These are phyloP conservation scores for Lasiosphaeriaceae sp. DNA, from an alignment of 495 filamentous ascomycete genomes.

Conservation along the genomic window DNA sequence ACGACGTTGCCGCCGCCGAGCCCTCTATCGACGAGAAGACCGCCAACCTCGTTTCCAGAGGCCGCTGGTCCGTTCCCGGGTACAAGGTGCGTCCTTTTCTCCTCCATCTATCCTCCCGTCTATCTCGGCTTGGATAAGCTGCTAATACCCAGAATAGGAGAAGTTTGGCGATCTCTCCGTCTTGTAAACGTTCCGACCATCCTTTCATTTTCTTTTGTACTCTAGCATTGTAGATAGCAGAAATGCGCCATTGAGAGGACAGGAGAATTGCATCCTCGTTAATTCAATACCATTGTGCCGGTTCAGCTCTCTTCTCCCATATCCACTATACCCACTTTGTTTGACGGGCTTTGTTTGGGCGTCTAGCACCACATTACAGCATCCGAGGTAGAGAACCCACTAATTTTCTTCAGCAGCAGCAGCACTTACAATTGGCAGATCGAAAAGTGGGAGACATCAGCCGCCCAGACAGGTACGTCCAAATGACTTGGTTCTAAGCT, in stretches of 20 bases:
- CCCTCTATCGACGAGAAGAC: constrained; percentile 97
- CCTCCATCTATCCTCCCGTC: constrained; percentile 2
- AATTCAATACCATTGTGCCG: not conserved
- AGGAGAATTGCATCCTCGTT: constrained; percentile 28
- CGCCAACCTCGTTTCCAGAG: constrained; percentile 85
- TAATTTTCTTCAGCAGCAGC: too few species aligned
- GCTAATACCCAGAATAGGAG: constrained; percentile 57
- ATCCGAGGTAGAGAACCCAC: too few species aligned
- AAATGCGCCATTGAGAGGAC: constrained; percentile 21
- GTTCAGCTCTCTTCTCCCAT: too few species aligned
- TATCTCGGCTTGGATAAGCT: not conserved
- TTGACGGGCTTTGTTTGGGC: too few species aligned
- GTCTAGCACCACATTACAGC: too few species aligned
- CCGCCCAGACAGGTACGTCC: too few species aligned
- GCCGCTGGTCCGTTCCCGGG: constrained; percentile 93
- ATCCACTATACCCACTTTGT: too few species aligned
- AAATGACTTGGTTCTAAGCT: too few species aligned
- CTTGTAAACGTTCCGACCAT: constrained; percentile 55
- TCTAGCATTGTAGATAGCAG: constrained; percentile 57
- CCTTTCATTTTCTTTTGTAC: constrained; percentile 48
- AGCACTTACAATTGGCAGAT: too few species aligned
- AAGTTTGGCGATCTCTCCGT: constrained; percentile 96
- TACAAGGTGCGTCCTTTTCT: constrained; percentile 74
- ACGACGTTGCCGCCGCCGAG: constrained; percentile 87
- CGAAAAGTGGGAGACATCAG: too few species aligned